phyloP scores from a whole-genome alignment of 2,329 filamentous ascomycete species.

The Trichoderma sp. region DNA sequence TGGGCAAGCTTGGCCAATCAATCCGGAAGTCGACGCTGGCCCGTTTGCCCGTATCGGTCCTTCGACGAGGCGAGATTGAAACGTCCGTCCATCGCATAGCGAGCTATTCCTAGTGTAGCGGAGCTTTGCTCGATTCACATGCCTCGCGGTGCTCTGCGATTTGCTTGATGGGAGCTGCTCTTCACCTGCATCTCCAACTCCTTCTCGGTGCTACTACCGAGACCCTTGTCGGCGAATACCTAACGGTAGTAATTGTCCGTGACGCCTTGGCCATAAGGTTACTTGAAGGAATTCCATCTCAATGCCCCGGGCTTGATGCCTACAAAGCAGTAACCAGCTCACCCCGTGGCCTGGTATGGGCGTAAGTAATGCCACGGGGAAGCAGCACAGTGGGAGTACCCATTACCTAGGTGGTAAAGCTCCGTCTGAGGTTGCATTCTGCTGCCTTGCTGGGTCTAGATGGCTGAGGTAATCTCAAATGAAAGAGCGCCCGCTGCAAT shows the following conservation, averaged over 20 bases:
- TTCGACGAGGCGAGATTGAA: constrained; percentile 24
- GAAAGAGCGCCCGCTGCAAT: background rate
- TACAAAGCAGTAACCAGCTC: background rate
- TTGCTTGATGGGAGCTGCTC: background rate
- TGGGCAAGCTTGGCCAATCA: constrained; percentile 7
- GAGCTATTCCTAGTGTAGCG: background rate
- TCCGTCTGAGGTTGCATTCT: constrained; percentile 8
- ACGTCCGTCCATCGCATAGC: background rate
- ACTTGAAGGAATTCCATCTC: background rate
- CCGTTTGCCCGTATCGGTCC: constrained; percentile 23
- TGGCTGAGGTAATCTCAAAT: constrained; percentile 10
- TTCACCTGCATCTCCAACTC: background rate
- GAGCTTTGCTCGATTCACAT: background rate
- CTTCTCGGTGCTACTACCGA: constrained; percentile 14
- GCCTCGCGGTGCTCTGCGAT: background rate
- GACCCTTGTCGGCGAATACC: background rate
- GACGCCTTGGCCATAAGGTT: background rate
- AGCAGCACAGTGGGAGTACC: background rate
- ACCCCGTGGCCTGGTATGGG: background rate
- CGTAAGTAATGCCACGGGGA: background rate
- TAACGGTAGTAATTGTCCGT: background rate
- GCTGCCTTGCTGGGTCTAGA: background rate
- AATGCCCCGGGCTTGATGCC: background rate
- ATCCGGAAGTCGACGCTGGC: constrained; percentile 19
- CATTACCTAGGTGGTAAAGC: background rate